Conservation (phyloP, 2,329 filamentous ascomycete genomes). For the Calonectria pteridis region DNA sequence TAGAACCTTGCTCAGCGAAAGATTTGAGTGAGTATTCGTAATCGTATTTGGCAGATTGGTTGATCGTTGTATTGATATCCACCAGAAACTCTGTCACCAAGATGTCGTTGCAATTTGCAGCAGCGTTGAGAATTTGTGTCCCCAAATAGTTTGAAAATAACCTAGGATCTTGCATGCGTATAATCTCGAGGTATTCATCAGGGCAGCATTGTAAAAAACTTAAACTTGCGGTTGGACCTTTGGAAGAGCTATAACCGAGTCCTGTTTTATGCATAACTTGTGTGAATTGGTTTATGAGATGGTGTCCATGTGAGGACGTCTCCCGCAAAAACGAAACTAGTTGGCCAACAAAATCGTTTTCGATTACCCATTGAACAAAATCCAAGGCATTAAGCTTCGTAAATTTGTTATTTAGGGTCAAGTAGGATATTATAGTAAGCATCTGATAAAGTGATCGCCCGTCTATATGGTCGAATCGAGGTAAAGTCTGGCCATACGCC, state of each 20-base stretch:
- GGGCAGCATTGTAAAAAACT: neutral
- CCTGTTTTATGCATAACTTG: neutral
- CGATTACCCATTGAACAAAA: neutral
- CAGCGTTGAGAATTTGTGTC: neutral
- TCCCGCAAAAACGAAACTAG: neutral
- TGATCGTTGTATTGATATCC: too few relatives aligned
- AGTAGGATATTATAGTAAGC: neutral
- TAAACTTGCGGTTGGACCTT: too few relatives aligned
- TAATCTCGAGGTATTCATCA: neutral
- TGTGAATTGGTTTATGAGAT: neutral
- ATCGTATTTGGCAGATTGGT: neutral
- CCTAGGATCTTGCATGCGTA: neutral
- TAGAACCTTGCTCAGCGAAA: neutral
- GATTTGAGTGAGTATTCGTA: neutral
- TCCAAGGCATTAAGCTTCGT: accelerated
- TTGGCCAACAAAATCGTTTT: neutral
- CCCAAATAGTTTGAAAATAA: neutral
- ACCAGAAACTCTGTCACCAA: neutral
- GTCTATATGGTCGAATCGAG: neutral
- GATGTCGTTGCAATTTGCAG: neutral
- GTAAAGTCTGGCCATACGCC: neutral
- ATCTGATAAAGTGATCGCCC: neutral
- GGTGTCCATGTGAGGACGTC: neutral
- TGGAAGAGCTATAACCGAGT: too few relatives aligned
- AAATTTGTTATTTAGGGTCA: neutral